These are phyloP conservation scores for Danielia reshetovae DNA, from an alignment of 805 yeast species.

Conservation along the genomic window DNA sequence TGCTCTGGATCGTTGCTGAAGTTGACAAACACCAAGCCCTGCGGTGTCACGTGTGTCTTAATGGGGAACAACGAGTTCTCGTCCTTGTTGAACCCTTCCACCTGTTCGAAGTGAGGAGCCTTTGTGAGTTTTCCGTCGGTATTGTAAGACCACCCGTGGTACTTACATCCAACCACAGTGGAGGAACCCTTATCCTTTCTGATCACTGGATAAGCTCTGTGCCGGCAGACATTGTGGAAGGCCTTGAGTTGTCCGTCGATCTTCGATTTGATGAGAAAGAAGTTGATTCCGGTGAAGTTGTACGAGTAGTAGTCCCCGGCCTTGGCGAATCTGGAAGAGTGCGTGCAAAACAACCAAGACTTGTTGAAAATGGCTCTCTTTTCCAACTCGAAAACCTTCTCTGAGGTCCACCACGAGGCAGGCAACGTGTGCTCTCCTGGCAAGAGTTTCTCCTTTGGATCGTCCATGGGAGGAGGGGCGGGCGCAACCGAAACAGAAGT, in stretches of 20 bases:
- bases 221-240: slow-evolving; percentile 63
- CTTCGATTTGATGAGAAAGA: slow-evolving; percentile 52
- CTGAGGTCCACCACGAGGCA: slow-evolving; percentile 65
- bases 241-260: slow-evolving; percentile 47
- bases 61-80: slow-evolving; percentile 54
- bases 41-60: slow-evolving; percentile 49
- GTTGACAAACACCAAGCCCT: slow-evolving; percentile 55
- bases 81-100: slow-evolving; percentile 53
- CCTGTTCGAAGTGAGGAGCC: slow-evolving; percentile 59
- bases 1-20: slow-evolving; percentile 42
- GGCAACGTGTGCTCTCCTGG: slow-evolving; percentile 49
- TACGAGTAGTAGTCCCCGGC: slow-evolving; percentile 56
- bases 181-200: slow-evolving; percentile 59
- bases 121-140: slow-evolving; percentile 56
- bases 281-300: slow-evolving; percentile 49
- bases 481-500: slow-evolving; percentile 11
- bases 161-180: slow-evolving; percentile 53
- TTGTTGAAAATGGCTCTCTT: slow-evolving; percentile 54
- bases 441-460: slow-evolving; percentile 13
- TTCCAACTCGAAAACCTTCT: slow-evolving; percentile 54
- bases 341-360: slow-evolving; percentile 54
- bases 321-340: slow-evolving; percentile 48
- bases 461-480: slow-evolving; percentile 21
- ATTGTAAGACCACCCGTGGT: slow-evolving; percentile 65
- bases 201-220: slow-evolving; percentile 60